A percentile compares a stretch with the other conserved stretches of the same genome.
Evolutionary conservation across 2,329 filamentous ascomycete species (phyloP).

Genomic region (Cyanodermella asteris): DNA sequence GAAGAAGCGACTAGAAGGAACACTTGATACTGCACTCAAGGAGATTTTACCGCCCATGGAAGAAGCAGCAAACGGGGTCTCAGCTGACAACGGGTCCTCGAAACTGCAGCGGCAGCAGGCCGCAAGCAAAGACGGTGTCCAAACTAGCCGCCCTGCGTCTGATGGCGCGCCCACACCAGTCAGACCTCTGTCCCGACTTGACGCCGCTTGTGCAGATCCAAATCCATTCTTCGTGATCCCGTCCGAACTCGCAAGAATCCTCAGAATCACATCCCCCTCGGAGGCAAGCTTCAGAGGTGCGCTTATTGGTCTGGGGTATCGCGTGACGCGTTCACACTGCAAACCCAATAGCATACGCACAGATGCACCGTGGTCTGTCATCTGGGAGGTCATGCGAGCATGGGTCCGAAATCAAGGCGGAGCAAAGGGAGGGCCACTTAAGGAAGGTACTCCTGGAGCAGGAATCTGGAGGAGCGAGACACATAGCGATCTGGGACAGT

Average conservation of each 20-base stretch:
- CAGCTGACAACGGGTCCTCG: slow-evolving; percentile 4
- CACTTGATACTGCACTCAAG: slow-evolving; percentile 73
- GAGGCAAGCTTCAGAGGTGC: slow-evolving; percentile 64
- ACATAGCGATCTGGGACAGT: no score
- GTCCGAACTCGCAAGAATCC: slow-evolving; percentile 46
- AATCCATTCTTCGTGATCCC: slow-evolving; percentile 77
- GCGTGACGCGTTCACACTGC: slow-evolving; percentile 67
- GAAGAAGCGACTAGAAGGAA: slow-evolving; percentile 61
- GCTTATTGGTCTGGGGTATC: slow-evolving; percentile 58
- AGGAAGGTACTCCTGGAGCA: slow-evolving; percentile 47
- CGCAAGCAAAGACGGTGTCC: neutral
- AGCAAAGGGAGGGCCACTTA: slow-evolving; percentile 50
- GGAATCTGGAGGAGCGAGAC: slow-evolving; percentile 37
- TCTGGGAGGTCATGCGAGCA: slow-evolving; percentile 87
- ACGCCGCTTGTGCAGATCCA: no score
- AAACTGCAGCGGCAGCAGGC: no score
- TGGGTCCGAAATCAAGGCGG: slow-evolving; percentile 69
- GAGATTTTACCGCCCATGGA: slow-evolving; percentile 32
- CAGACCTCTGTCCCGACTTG: slow-evolving; percentile 10
- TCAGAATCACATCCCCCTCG: slow-evolving; percentile 64
- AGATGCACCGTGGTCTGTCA: slow-evolving; percentile 67
- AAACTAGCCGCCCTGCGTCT: slow-evolving; percentile 4
- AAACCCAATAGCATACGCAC: slow-evolving; percentile 83
- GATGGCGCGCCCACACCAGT: slow-evolving; percentile 14
- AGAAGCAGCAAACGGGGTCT: slow-evolving; percentile 4